Evolutionary conservation across 495 filamentous ascomycete genomes (phyloP), one percentile per base, ranked within the genome.

Genomic region (Emericellopsis terricola): DNA sequence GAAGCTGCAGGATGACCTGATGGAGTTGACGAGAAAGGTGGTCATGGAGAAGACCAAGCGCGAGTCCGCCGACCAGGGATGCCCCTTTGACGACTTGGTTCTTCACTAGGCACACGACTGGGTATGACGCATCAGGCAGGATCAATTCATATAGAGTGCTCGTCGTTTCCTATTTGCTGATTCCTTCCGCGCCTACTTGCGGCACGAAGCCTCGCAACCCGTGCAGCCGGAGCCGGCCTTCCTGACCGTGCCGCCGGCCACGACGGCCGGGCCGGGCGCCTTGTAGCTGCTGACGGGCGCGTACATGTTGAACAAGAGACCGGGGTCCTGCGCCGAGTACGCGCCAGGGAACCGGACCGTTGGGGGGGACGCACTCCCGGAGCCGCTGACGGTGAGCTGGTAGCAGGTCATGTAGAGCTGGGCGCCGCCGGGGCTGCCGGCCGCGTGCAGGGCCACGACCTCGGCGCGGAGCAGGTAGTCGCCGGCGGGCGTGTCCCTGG

Each of bases 381-480:
- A 36, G 8, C 51, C 53, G 3, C 41, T 41, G 11, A 64, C 49
- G 16, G 50, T 45, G 5, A 64, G 30, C 48, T 68, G 61, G 48
- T 56, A 68, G 49, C 63, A 68, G 4, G 62, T 59, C 40, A 67
- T 50, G 41, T 70, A 68, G 33, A 64, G 49, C 46, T 69, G 64
- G 3, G 59, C 65, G n/a, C 49, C 48, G 11, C 48, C 50, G 2
- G 48, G n/a, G 10, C 41, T 31, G 18, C 32, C 48, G 8, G 62
- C 62, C 1, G 58, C 47, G 30, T 70, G 65, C 4, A 69, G 51
- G 0, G 65, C 65, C n/a, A 68, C 55, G 3, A 48, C 58, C 46
- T 69, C 65, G 18, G 62, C 65, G 19, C 65, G 60, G 15, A 69
- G 48, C 2, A 68, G 55, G 42, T 68, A 69, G 43, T 69, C 62